Conservation (phyloP, 139 green algal species). For the Gonium pectorale region DNA sequence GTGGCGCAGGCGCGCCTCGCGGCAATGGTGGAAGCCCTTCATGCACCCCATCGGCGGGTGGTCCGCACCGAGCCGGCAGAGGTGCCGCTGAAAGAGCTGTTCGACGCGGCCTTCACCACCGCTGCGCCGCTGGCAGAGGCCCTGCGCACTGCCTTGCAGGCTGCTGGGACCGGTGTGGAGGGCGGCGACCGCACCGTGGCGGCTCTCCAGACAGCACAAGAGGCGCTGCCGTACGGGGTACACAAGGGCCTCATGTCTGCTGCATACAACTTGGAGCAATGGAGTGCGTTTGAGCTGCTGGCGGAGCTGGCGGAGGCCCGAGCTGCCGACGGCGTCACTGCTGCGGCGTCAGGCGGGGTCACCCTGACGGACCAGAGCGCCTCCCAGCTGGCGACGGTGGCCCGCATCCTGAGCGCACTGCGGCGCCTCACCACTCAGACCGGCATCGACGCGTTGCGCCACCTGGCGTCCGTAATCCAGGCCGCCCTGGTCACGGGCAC, state of each 20-base stretch:
- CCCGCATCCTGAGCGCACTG: constrained; percentile 35
- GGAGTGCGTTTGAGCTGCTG: constrained; percentile 46
- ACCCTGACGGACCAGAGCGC: background rate
- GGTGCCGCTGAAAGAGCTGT: constrained; percentile 59
- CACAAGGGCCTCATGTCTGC: constrained; percentile 59
- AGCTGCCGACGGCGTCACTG: background rate
- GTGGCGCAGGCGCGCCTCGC: constrained; percentile 13
- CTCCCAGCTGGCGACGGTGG: background rate
- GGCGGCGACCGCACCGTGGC: too few species aligned
- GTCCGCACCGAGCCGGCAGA: constrained; percentile 50
- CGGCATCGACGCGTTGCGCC: constrained; percentile 30
- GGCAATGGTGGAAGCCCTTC: constrained; percentile 43
- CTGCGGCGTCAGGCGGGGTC: background rate
- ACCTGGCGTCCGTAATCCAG: constrained; percentile 23
- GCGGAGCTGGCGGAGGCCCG: constrained; percentile 43
- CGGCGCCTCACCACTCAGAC: constrained; percentile 33
- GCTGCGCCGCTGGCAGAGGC: constrained; percentile 41
- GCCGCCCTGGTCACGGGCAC: background rate
- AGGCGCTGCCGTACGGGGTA: constrained; percentile 4
- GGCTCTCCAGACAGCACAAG: background rate
- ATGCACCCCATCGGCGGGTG: constrained; percentile 45
- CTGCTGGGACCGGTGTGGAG: background rate
- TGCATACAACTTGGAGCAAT: constrained; percentile 60
- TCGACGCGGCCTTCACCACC: constrained; percentile 54
- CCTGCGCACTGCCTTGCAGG: constrained; percentile 34